A percentile compares a stretch with the other conserved stretches of the same genome.
These are phyloP conservation scores for Bimuria novae-zelandiae DNA, from an alignment of 2,329 filamentous ascomycete species.

Conservation along the genomic window DNA sequence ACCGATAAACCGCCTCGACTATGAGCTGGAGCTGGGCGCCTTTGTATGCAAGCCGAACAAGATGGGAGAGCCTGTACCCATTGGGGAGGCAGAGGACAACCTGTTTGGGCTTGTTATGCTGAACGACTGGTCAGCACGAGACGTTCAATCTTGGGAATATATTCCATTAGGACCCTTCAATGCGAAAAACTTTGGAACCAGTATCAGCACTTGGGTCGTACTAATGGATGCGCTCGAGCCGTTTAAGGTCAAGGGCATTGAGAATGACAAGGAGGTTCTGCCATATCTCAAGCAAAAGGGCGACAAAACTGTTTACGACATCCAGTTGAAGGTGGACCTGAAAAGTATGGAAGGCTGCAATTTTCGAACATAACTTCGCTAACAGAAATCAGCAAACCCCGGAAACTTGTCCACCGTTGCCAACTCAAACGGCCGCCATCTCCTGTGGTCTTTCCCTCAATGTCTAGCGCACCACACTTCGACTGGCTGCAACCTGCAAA, in stretches of 20 bases:
- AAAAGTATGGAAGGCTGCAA: constrained; percentile 47
- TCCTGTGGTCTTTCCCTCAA: constrained; percentile 82
- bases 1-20: constrained; percentile 70
- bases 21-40: constrained; percentile 79
- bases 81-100: constrained; percentile 68
- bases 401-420: constrained; percentile 63
- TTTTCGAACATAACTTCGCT: constrained; percentile 9
- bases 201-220: constrained; percentile 79
- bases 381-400: constrained; percentile 43
- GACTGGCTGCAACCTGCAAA: constrained; percentile 73
- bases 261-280: constrained; percentile 60
- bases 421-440: constrained; percentile 65
- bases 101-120: constrained; percentile 81
- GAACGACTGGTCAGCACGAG: constrained; percentile 86
- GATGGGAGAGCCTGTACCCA: constrained; percentile 66
- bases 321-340: constrained; percentile 69
- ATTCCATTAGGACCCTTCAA: constrained; percentile 82
- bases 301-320: constrained; percentile 67
- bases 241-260: constrained; percentile 61
- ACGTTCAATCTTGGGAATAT: constrained; percentile 85
- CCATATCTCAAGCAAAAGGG: constrained; percentile 68
- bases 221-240: constrained; percentile 75
- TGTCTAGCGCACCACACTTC: constrained; percentile 81
- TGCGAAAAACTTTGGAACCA: constrained; percentile 80
- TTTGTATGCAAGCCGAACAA: constrained; percentile 70